These are phyloP conservation scores for Fusarium sp. DNA, from an alignment of 2,329 filamentous ascomycete genomes.

Conservation along the genomic window DNA sequence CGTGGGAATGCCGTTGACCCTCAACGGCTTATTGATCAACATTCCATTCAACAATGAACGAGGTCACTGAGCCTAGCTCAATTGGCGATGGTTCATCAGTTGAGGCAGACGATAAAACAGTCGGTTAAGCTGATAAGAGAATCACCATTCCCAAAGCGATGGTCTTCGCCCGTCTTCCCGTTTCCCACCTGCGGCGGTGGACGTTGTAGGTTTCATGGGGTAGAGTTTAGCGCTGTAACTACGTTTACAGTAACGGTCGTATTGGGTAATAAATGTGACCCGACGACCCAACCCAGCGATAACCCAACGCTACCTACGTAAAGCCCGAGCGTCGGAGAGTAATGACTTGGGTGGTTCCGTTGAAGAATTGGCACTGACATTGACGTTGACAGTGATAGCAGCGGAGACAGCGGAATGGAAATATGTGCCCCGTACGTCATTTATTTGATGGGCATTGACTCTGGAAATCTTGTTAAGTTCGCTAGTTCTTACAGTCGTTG, in stretches of 20 bases:
- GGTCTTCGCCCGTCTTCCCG: background rate
- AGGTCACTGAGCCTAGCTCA: background rate
- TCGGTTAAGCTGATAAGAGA: background rate
- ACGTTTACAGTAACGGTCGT: background rate
- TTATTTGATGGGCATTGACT: background rate
- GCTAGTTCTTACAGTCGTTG: background rate
- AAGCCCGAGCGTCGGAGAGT: background rate
- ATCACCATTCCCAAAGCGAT: background rate
- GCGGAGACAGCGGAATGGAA: background rate
- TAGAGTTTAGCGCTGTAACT: background rate
- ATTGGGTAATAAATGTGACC: background rate
- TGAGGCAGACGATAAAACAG: background rate
- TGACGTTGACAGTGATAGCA: background rate
- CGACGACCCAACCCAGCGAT: background rate
- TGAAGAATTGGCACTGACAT: background rate
- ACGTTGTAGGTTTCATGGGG: background rate
- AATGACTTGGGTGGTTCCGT: background rate
- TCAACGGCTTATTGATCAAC: background rate
- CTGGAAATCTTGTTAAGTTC: background rate
- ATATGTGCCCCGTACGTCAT: background rate
- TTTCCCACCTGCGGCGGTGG: background rate
- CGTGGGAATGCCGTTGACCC: constrained; percentile 4
- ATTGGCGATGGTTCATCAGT: background rate
- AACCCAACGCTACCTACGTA: background rate
- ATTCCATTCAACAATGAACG: background rate